A percentile compares a stretch with the other conserved stretches of the same genome.
These are phyloP conservation scores for Coemansia sp. DNA, from an alignment of 192 early-diverging fungal genomes.

Conservation along the genomic window DNA sequence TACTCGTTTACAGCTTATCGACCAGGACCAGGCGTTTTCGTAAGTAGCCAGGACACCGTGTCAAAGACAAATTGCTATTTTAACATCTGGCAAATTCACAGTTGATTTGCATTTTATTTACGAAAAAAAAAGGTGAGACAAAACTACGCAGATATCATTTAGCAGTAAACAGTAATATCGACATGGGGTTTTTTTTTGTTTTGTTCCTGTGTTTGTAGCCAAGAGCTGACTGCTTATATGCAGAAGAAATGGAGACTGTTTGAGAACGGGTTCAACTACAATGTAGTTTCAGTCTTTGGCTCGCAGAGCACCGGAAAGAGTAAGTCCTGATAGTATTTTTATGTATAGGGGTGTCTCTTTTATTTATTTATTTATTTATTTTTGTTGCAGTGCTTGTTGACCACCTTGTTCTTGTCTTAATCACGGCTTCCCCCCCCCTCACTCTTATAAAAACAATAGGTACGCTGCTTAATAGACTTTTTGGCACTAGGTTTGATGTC, in stretches of 20 bases:
- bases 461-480: conserved; percentile 94
- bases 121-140: too few relatives aligned
- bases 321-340: conserved; percentile 64
- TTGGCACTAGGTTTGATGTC: conserved; percentile 93
- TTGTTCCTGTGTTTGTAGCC: conserved; percentile 44
- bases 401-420: too few relatives aligned
- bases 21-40: conserved; percentile 52
- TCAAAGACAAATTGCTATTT: too few relatives aligned
- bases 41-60: conserved; percentile 23
- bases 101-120: too few relatives aligned
- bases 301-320: conserved; percentile 99
- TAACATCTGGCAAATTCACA: too few relatives aligned
- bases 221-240: conserved; percentile 75
- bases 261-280: conserved; percentile 91
- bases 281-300: conserved; percentile 97
- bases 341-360: conserved; percentile 32
- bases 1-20: conserved; percentile 48
- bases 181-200: not conserved
- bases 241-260: conserved; percentile 74
- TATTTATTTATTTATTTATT: too few relatives aligned
- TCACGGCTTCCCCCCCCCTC: too few relatives aligned
- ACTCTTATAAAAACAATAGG: conserved; percentile 29
- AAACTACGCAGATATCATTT: too few relatives aligned
- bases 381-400: too few relatives aligned
- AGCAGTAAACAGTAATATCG: conserved; percentile 2